Evolutionary conservation across 805 yeast species (phyloP).

Genomic region (Yarrowia divulgata): DNA sequence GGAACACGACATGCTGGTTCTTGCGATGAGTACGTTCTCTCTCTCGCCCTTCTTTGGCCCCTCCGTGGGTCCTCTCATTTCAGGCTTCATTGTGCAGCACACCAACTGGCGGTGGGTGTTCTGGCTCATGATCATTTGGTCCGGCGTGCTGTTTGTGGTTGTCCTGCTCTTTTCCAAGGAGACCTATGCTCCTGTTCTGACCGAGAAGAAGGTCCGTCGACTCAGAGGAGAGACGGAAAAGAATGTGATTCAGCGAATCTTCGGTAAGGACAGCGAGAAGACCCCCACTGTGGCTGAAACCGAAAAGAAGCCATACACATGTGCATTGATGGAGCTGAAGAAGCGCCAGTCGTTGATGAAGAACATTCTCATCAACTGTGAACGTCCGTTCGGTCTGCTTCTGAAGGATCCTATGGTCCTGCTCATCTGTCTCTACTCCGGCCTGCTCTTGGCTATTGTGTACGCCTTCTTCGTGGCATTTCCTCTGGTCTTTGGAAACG

Average conservation of each 20-base stretch:
- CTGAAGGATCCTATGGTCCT: constrained; percentile 69
- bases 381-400: constrained; percentile 63
- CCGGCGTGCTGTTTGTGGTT: constrained; percentile 58
- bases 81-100: constrained; percentile 56
- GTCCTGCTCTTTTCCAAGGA: constrained; percentile 56
- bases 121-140: constrained; percentile 61
- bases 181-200: constrained; percentile 64
- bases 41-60: constrained; percentile 71
- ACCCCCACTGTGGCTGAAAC: neutral
- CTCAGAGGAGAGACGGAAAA: constrained; percentile 21
- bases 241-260: constrained; percentile 20
- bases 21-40: constrained; percentile 63
- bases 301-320: constrained; percentile 8
- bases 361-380: constrained; percentile 51
- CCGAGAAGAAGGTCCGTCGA: constrained; percentile 56
- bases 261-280: constrained; percentile 10
- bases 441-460: constrained; percentile 70
- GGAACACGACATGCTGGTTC: constrained; percentile 54
- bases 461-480: constrained; percentile 68
- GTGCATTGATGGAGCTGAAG: constrained; percentile 27
- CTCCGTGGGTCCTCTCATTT: constrained; percentile 55
- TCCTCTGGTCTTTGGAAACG: constrained; percentile 59
- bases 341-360: constrained; percentile 1
- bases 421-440: constrained; percentile 68
- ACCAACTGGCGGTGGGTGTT: constrained; percentile 68